Evolutionary conservation across 1,284 basidiomycete species (phyloP).

Genomic region (Pisolithus thermaeus): DNA sequence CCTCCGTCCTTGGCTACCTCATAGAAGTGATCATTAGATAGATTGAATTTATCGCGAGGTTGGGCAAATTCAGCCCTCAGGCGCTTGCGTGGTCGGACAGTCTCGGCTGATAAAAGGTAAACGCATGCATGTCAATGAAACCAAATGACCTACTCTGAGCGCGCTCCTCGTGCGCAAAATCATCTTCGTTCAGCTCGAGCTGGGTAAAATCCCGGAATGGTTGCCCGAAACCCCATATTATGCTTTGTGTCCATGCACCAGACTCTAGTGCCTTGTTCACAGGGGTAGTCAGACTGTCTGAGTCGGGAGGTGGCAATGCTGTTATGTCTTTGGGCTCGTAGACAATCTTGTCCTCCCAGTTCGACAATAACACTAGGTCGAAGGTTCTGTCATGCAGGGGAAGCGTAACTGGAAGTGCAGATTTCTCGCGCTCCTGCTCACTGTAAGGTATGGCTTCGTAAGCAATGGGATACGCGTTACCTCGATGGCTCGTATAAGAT

Average conservation of each 20-base stretch:
- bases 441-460: constrained; percentile 4
- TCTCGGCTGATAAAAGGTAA: constrained; percentile 31
- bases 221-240: constrained; percentile 76
- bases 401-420: constrained; percentile 50
- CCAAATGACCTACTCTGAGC: constrained; percentile 36
- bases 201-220: constrained; percentile 82
- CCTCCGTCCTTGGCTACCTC: constrained; percentile 86
- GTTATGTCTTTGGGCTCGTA: constrained; percentile 46
- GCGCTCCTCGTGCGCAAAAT: constrained; percentile 56
- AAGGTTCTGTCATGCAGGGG: constrained; percentile 70
- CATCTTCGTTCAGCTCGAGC: constrained; percentile 73
- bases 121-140: background rate
- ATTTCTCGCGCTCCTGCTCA: constrained; percentile 54
- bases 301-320: constrained; percentile 30
- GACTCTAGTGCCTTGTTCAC: constrained; percentile 72
- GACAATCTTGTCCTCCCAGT: constrained; percentile 84
- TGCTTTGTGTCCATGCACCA: constrained; percentile 83
- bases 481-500: constrained; percentile 63
- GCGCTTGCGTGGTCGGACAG: constrained; percentile 57
- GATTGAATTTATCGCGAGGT: constrained; percentile 81
- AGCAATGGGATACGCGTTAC: constrained; percentile 33
- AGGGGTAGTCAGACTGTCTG: constrained; percentile 59
- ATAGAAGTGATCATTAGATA: constrained; percentile 95
- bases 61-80: constrained; percentile 51
- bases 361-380: constrained; percentile 74